These are phyloP conservation scores for Globisporangium spinosum DNA, from an alignment of 352 stramenopile genomes.

Conservation along the genomic window DNA sequence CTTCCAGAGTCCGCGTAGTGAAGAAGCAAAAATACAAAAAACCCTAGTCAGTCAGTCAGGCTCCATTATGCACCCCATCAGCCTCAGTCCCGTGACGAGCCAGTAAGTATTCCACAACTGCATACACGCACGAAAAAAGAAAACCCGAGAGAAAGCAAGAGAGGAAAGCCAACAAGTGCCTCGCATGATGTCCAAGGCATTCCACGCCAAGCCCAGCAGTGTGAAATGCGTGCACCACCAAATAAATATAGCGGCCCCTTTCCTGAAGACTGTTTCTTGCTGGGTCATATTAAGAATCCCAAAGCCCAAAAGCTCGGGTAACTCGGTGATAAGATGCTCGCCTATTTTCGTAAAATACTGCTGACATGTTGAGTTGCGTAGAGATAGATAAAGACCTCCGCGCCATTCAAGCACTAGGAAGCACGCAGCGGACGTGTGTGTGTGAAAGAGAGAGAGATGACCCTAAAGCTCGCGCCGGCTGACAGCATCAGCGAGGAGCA, in stretches of 20 bases:
- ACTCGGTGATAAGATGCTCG: conserved; percentile 2
- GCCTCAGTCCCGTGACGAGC: neutral
- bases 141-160: neutral
- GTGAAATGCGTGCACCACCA: neutral
- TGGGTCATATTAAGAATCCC: neutral
- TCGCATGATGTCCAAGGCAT: neutral
- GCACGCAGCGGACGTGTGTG: no score
- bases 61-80: neutral
- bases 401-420: neutral
- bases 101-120: neutral
- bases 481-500: conserved; percentile 21
- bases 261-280: neutral
- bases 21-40: neutral
- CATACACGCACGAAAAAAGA: neutral
- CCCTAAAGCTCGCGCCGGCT: conserved; percentile 1
- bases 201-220: neutral
- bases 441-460: neutral
- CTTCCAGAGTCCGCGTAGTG: conserved; percentile 12
- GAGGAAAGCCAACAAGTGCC: neutral
- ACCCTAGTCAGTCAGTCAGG: neutral
- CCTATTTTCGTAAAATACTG: conserved; percentile 7
- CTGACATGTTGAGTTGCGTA: neutral
- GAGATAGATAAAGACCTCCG: neutral
- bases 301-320: neutral
- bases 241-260: conserved; percentile 7